Percentiles rank a stretch among this genome's conserved stretches.
phyloP scores from a whole-genome alignment of 2,329 filamentous ascomycete species.

The Trichoderma atroviride region DNA sequence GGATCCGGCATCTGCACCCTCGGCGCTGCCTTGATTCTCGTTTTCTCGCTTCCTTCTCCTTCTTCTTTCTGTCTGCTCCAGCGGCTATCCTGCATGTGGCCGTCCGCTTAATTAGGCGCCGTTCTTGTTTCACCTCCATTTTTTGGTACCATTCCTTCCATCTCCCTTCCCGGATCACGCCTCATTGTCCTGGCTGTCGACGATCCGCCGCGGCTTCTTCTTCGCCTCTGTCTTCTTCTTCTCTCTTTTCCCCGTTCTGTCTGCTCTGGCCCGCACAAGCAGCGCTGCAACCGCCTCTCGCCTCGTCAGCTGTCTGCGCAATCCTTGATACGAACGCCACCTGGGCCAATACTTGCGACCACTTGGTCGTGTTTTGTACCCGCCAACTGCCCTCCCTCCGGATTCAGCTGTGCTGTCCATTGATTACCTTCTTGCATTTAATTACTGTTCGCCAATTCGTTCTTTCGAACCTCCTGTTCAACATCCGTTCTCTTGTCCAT shows the following conservation, averaged over 20 bases:
- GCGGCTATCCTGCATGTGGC: slow-evolving; percentile 32
- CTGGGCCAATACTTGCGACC: slow-evolving; percentile 26
- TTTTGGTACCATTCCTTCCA: slow-evolving; percentile 34
- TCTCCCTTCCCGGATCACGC: slow-evolving; percentile 31
- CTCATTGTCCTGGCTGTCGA: slow-evolving; percentile 27
- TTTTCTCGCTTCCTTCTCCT: slow-evolving; percentile 29
- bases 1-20: slow-evolving; percentile 26
- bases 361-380: slow-evolving; percentile 29
- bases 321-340: slow-evolving; percentile 17
- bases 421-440: slow-evolving; percentile 28
- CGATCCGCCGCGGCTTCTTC: slow-evolving; percentile 21
- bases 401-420: slow-evolving; percentile 60
- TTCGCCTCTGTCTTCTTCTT: neutral
- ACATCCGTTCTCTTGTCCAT: slow-evolving; percentile 12
- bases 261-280: slow-evolving; percentile 15
- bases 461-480: slow-evolving; percentile 31
- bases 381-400: slow-evolving; percentile 36
- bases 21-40: slow-evolving; percentile 27
- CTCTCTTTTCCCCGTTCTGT: slow-evolving; percentile 3
- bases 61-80: slow-evolving; percentile 21
- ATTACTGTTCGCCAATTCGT: slow-evolving; percentile 29
- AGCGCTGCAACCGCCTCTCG: slow-evolving; percentile 1
- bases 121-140: slow-evolving; percentile 38
- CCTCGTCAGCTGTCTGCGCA: slow-evolving; percentile 16
- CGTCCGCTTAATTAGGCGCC: slow-evolving; percentile 35